Evolutionary conservation across 495 filamentous ascomycete genomes (phyloP), one percentile per base, ranked within the genome.

Genomic region (Xylaria bambusicola): DNA sequence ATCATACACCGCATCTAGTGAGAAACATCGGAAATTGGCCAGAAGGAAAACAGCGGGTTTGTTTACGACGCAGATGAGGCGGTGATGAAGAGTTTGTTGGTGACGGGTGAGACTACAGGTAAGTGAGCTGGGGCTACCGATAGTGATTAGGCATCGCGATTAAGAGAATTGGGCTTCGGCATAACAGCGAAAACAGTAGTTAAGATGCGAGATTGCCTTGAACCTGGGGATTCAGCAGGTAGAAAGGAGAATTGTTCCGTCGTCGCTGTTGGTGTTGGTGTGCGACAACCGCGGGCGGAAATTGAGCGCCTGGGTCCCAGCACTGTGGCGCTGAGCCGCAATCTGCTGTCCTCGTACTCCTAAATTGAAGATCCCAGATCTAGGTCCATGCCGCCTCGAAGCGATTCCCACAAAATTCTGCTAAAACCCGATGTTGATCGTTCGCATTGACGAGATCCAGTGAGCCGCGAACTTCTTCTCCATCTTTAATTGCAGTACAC

Each of bases 321-420:
- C 26, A 38, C 29, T 33, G 36, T 54, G 52, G 52, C 38, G 38
- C 31, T 27, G 26, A 54, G 52, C 52, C 38, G 52, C 52, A 52
- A 41, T 52, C 9, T 17, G n/a, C 33, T 52, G 29, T 20, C 6
- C 50, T 52, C 50, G 50, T 52, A 52, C 50, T 52, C 50, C 50
- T 26, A 52, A 52, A 41, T 52, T 52, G 50, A 52, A 52, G 6
- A 18, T 52, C n/a, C n/a, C 35, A 52, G 35, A 41, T 52, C 33
- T 52, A 13, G 50, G 33, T 35, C 50, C 35, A 36, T 52, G n/a
- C n/a, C n/a, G n/a, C n/a, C n/a, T 36, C 31, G 31, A 51, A n/a
- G 48, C 17, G 29, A 35, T 40, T 36, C 35, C 50, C 7, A 53
- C 23, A 53, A 15, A 24, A 20, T 24, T 45, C 42, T 6, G n/a